Evolutionary conservation across 1,139 yeast genomes (phyloP).

Genomic region (Sugiyamaella pinicola): DNA sequence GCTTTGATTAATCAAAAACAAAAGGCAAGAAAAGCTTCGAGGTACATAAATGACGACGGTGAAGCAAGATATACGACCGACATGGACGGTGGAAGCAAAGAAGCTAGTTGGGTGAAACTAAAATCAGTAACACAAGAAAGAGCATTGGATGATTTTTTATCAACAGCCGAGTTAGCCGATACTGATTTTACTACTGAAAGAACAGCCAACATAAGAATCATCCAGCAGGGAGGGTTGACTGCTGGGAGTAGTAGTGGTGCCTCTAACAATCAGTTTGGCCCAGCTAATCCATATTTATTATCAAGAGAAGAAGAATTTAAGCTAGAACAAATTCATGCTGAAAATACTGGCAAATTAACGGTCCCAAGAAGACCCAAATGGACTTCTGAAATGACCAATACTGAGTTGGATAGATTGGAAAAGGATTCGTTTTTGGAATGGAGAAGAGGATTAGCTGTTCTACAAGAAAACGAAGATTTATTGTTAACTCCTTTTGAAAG

Average conservation of each 20-base stretch:
- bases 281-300: slow-evolving; percentile 55
- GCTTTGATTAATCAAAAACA: slow-evolving; percentile 75
- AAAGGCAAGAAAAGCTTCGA: slow-evolving; percentile 67
- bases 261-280: not conserved
- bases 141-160: slow-evolving; percentile 89
- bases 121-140: slow-evolving; percentile 94
- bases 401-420: slow-evolving; percentile 83
- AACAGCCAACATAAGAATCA: slow-evolving; percentile 78
- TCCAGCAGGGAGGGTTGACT: slow-evolving; percentile 47
- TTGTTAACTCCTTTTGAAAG: slow-evolving; percentile 95
- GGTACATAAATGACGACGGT: slow-evolving; percentile 75
- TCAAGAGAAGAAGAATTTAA: slow-evolving; percentile 67
- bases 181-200: slow-evolving; percentile 95
- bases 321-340: slow-evolving; percentile 51
- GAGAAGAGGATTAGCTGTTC: slow-evolving; percentile 84
- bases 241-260: slow-evolving; percentile 37
- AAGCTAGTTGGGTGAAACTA: slow-evolving; percentile 85
- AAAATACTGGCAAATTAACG: slow-evolving; percentile 77
- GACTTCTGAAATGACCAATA: slow-evolving; percentile 66
- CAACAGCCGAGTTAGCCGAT: slow-evolving; percentile 93
- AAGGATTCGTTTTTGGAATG: slow-evolving; percentile 89
- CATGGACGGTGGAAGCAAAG: slow-evolving; percentile 58
- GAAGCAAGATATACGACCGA: slow-evolving; percentile 42
- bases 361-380: slow-evolving; percentile 94
- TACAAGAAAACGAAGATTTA: slow-evolving; percentile 81